Base-by-base conservation (phyloP, 2,329 filamentous ascomycete species). In the Grosmannia penicillata region DNA sequence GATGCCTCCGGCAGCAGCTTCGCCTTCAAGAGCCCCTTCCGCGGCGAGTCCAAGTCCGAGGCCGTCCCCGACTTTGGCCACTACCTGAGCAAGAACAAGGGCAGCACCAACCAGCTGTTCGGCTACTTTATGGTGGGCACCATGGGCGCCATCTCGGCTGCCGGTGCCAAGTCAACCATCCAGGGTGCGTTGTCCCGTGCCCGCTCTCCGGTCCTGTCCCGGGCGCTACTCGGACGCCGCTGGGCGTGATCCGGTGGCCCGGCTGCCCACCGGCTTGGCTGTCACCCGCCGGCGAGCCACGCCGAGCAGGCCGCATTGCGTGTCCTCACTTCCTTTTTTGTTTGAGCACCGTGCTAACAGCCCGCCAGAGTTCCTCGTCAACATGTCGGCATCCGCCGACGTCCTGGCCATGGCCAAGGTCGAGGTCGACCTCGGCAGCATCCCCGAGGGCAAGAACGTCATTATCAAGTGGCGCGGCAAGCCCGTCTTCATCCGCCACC, bases 401-500 rank as follows among this genome's bases (percentile, higher is more conserved):
- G 86, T 98, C 57, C 68, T 98, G 66, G 91, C 93, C 59, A 93
- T 95, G 78, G 91, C 91, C 63, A 98, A 98, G 80, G 91, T 98
- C 53, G 91, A 98, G 71, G 82, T 98, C 53, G 85, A 94, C 63
- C 81, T 98, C 50, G 71, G 70, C 54, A 63, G 84, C 48, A 96
- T 98, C 55, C 91, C 91, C 47, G 89, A 96, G 72, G 91, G 91
- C 75, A 98, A 96, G 82, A 98, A 98, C 70, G 91, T 98, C 61
- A 93, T 98, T 63, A 93, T 98, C 74, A 98, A 98, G 72, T 98
- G 91, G 91, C 83, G 91, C 72, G 91, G 91, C 62, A 98, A 98
- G 82, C 91, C 91, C 62, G 86, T 98, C 62, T 98, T 98, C 73
- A 86, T 98, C 76, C 87, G 91, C 63, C 91, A 98, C 80, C 85